Conservation (phyloP, 2,329 filamentous ascomycete genomes). For the Coniochaeta hoffmannii region DNA sequence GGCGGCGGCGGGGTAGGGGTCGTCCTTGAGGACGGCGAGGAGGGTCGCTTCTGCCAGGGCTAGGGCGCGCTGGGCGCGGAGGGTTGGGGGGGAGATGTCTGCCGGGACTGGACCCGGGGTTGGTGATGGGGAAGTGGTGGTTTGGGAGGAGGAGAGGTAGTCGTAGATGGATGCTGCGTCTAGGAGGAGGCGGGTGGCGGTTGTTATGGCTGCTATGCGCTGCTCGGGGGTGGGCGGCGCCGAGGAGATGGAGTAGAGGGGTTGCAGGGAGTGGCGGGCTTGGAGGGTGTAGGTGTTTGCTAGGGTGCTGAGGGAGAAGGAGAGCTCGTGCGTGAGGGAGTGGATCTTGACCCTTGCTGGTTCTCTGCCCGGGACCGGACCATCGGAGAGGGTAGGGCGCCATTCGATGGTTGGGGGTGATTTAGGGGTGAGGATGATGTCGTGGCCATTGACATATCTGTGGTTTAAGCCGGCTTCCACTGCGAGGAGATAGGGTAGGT, state of each 20-base stretch:
- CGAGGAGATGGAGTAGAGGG: constrained; percentile 60
- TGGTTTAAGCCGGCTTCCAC: constrained; percentile 65
- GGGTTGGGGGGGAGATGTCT: constrained; percentile 45
- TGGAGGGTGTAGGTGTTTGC: constrained; percentile 67
- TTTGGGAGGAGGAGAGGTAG: constrained; percentile 54
- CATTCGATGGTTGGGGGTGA: constrained; percentile 64
- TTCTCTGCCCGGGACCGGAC: constrained; percentile 49
- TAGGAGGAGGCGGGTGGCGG: constrained; percentile 70
- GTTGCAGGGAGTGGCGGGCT: constrained; percentile 64
- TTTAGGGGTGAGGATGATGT: constrained; percentile 60
- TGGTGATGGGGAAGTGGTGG: constrained; percentile 33
- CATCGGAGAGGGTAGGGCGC: constrained; percentile 69
- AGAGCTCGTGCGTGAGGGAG: constrained; percentile 76
- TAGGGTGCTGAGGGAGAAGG: constrained; percentile 69
- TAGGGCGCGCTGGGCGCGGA: constrained; percentile 54
- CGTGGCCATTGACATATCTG: constrained; percentile 42
- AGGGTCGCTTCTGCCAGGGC: constrained; percentile 84
- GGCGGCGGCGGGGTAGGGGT: constrained; percentile 80
- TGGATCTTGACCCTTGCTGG: constrained; percentile 59
- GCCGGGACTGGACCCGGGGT: constrained; percentile 29
- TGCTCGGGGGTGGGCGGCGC: constrained; percentile 57
- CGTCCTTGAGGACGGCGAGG: constrained; percentile 85
- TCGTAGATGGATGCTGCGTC: constrained; percentile 73
- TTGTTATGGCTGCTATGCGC: constrained; percentile 60
- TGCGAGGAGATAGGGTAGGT: constrained; percentile 77